These are phyloP conservation scores for Aspergillus carlsbadensis DNA, from an alignment of 495 filamentous ascomycete genomes.

Conservation along the genomic window DNA sequence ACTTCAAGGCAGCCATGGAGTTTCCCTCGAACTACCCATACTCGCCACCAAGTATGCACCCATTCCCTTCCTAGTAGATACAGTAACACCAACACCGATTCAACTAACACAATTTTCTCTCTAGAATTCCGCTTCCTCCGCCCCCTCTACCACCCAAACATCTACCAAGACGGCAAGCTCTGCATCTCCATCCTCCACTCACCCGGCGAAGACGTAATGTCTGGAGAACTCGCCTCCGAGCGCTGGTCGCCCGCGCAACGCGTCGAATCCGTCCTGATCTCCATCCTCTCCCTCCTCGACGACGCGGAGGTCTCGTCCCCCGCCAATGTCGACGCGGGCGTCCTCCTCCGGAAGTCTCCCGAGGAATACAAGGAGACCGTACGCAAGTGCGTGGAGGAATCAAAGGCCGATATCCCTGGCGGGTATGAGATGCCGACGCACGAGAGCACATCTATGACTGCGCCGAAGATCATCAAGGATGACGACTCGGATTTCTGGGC, in stretches of 20 bases:
- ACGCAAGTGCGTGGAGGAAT: conserved; percentile 64
- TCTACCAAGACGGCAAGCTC: conserved; percentile 84
- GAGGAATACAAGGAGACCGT: conserved; percentile 68
- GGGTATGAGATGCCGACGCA: conserved; percentile 82
- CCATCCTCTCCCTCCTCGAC: conserved; percentile 89
- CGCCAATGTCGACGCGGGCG: conserved; percentile 90
- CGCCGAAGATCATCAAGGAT: conserved; percentile 57
- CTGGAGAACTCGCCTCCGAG: conserved; percentile 83
- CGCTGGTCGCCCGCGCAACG: conserved; percentile 92
- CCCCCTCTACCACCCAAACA: conserved; percentile 88
- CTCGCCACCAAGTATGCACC: conserved; percentile 63
- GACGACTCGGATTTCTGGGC: conserved; percentile 82
- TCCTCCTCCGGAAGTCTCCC: conserved; percentile 74
- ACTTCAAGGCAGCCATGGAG: conserved; percentile 84
- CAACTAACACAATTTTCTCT: not conserved
- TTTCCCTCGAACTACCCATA: conserved; percentile 92
- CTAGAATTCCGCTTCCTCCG: conserved; percentile 77
- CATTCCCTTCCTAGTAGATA: not conserved
- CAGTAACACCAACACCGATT: too few relatives aligned
- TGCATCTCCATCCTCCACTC: conserved; percentile 97
- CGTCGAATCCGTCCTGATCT: conserved; percentile 90
- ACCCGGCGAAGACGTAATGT: conserved; percentile 88
- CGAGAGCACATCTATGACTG: conserved; percentile 53
- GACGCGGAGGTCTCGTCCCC: conserved; percentile 90
- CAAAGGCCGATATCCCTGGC: conserved; percentile 74